phyloP scores from a whole-genome alignment of 192 early-diverging fungal genomes.

The Linnemannia zychae region DNA sequence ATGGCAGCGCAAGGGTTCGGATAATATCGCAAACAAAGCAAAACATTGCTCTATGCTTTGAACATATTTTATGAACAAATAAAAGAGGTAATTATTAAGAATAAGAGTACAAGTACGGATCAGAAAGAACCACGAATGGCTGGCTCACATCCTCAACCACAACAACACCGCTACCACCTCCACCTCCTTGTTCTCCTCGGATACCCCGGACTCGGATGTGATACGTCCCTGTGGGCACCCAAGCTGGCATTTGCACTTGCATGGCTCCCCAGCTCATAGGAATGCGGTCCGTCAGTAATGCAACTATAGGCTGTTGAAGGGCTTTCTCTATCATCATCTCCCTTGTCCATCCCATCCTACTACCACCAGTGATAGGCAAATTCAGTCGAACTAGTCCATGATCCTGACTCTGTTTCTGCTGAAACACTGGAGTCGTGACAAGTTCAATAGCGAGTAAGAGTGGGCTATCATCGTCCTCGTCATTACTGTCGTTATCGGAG shows the following conservation, averaged over 20 bases:
- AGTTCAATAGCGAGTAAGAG: neutral
- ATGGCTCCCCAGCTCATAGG: constrained; percentile 26
- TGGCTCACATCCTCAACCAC: constrained; percentile 50
- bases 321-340: neutral
- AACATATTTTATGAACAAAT: too few species aligned
- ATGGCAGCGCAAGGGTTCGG: too few species aligned
- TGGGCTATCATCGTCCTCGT: too few species aligned
- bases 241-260: constrained; percentile 27
- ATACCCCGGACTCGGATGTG: constrained; percentile 24
- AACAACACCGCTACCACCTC: neutral
- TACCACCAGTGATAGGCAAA: too few species aligned
- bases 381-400: too few species aligned
- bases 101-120: constrained; percentile 34
- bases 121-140: constrained; percentile 42
- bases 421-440: neutral
- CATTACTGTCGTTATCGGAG: neutral
- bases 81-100: neutral
- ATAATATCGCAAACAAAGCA: too few species aligned
- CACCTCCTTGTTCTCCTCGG: neutral
- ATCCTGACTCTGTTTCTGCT: neutral
- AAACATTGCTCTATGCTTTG: too few species aligned
- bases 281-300: constrained; percentile 33
- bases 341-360: too few species aligned
- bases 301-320: constrained; percentile 1
- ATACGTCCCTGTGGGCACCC: constrained; percentile 30